Percentiles rank a stretch among this genome's conserved stretches.
phyloP scores from a whole-genome alignment of 108 stramenopile genomes.

The Cyclostephanos tholiformis region DNA sequence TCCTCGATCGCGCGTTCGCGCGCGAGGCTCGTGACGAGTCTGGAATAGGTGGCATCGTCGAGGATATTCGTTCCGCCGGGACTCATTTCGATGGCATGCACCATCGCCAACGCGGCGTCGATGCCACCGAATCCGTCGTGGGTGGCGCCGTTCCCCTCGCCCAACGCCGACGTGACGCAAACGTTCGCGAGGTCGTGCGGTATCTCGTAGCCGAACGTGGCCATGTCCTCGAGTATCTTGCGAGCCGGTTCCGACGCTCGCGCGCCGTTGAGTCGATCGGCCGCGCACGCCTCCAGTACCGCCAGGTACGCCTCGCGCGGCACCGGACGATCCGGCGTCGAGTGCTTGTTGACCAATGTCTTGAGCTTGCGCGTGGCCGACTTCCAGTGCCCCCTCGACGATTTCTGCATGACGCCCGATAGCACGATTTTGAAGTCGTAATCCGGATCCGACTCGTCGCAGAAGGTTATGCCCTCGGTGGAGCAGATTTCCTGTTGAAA shows the following conservation, averaged over 20 bases:
- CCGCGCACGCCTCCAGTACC: conserved; percentile 72
- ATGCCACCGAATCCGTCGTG: conserved; percentile 88
- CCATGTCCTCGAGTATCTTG: conserved; percentile 83
- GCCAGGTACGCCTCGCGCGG: conserved; percentile 64
- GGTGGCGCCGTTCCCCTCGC: conserved; percentile 65
- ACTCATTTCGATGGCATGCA: conserved; percentile 65
- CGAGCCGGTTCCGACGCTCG: conserved; percentile 85
- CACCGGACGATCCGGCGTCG: conserved; percentile 52
- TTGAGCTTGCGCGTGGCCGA: conserved; percentile 78
- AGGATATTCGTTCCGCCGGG: conserved; percentile 34
- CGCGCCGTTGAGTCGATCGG: conserved; percentile 79
- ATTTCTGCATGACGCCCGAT: conserved; percentile 52
- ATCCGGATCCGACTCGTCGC: conserved; percentile 76
- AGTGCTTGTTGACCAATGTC: conserved; percentile 49
- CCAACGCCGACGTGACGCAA: conserved; percentile 67
- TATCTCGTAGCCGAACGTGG: conserved; percentile 64
- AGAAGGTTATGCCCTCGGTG: conserved; percentile 63
- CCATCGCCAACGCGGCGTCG: conserved; percentile 84
- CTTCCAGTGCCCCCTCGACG: conserved; percentile 84
- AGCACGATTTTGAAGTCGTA: conserved; percentile 74
- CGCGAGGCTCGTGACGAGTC: conserved; percentile 58
- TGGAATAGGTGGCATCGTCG: conserved; percentile 68
- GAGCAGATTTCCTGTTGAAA: conserved; percentile 42
- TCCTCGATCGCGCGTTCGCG: conserved; percentile 67
- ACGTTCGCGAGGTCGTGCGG: conserved; percentile 64